Base-by-base conservation (phyloP, 106 monocot genomes). In the Dendrobium catenatum region DNA sequence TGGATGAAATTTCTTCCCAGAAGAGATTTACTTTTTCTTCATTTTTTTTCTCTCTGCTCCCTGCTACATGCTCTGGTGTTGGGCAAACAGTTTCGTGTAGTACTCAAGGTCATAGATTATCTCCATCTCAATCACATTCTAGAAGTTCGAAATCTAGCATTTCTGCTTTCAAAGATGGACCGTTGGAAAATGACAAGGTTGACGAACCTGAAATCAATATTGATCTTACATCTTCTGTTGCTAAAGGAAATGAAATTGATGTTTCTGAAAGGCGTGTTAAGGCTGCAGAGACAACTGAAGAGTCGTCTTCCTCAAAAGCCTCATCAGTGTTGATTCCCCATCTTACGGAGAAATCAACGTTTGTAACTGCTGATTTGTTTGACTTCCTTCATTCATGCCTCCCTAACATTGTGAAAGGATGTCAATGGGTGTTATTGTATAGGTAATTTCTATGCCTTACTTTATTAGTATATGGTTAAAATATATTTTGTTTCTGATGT, bases 321-420 rank as follows among this genome's bases (percentile, higher is more conserved):
- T 66, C 64, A 2, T n/a, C 68, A 26, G 83, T 78, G 29, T 79
- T 80, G 68, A 79, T 83, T 68, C 79, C 85, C 59, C 84, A 76
- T 83, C 82, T 97, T 17, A 72, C 81, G 73, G 94, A 92, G 18
- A 84, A 89, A 46, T 97, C 96, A 27, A 37, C 79, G 55, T 94
- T 97, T 85, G 78, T 97, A 55, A 83, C 90, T 47, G 76, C 72
- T 11, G 64, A 92, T 29, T 84, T 97, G 75, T 97, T 90, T 80
- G 92, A 90, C 18, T 94, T 94, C 66, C 82, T 97, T 43, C 84
- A 90, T 68, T 90, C 92, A 55, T 90, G 88, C 73, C 87, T 97
- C 26, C 96, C 96, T 73, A 94, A 91, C 81, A 94, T 91, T 56
- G 88, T 92, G 22, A 94, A 94, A 87, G 94, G 94, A n/a, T 94